A percentile compares a stretch with the other conserved stretches of the same genome.
phyloP scores from a whole-genome alignment of 495 filamentous ascomycete genomes.

The Parmelia sp. region DNA sequence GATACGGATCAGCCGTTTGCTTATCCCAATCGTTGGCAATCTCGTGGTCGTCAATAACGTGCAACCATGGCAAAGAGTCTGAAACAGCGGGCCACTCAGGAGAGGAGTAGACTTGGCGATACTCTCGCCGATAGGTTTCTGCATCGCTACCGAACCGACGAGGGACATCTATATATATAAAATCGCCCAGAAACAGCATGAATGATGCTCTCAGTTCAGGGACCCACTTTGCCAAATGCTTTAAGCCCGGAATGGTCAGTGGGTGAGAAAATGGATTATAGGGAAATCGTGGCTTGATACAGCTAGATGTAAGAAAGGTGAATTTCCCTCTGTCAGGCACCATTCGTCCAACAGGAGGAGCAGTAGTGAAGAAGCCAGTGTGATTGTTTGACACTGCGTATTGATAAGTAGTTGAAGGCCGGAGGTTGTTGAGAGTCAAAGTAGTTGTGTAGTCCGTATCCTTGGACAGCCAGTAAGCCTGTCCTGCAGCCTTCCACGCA shows the following conservation, averaged over 20 bases:
- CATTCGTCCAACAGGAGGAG: slow-evolving; percentile 56
- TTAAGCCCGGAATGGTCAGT: slow-evolving; percentile 70
- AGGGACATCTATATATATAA: slow-evolving; percentile 95
- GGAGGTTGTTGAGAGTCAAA: slow-evolving; percentile 49
- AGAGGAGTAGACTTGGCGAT: slow-evolving; percentile 86
- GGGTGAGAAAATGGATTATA: slow-evolving; percentile 79
- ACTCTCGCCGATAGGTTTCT: slow-evolving; percentile 80
- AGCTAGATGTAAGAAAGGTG: slow-evolving; percentile 85
- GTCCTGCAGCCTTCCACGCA: slow-evolving; percentile 61
- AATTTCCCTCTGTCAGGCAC: slow-evolving; percentile 53
- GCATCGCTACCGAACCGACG: slow-evolving; percentile 61
- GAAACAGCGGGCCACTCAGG: slow-evolving; percentile 73
- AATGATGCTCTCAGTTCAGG: slow-evolving; percentile 65
- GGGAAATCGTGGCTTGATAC: slow-evolving; percentile 83
- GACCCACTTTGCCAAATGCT: slow-evolving; percentile 56
- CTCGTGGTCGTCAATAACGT: slow-evolving; percentile 93
- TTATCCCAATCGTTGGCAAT: slow-evolving; percentile 85
- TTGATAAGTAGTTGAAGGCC: slow-evolving; percentile 62
- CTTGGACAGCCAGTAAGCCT: slow-evolving; percentile 56
- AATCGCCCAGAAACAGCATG: slow-evolving; percentile 98
- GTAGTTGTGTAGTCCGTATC: slow-evolving; percentile 75
- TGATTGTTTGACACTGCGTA: slow-evolving; percentile 80
- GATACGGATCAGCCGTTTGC: slow-evolving; percentile 66
- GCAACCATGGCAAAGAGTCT: slow-evolving; percentile 75
- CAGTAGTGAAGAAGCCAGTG: slow-evolving; percentile 68